Percentiles rank a stretch among this genome's conserved stretches.
These are phyloP conservation scores for Hanseniaspora valbyensis DNA, from an alignment of 805 yeast genomes.

Conservation along the genomic window DNA sequence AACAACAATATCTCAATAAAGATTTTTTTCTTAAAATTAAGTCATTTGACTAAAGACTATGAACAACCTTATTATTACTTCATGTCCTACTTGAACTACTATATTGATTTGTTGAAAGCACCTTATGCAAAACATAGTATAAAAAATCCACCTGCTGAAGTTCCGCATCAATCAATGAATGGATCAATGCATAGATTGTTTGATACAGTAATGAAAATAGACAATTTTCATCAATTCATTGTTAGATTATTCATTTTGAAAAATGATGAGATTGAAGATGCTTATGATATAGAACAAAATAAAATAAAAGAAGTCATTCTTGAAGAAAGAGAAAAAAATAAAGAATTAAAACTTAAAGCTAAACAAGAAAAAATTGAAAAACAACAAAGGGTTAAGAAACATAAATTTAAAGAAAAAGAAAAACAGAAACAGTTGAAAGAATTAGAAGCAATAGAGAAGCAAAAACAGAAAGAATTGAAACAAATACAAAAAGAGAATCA, in stretches of 20 bases:
- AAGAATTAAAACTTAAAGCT: constrained; percentile 18
- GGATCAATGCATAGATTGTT: constrained; percentile 14
- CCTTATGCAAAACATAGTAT: neutral
- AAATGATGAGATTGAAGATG: constrained; percentile 43
- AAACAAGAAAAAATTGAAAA: constrained; percentile 22
- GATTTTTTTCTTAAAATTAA: constrained; percentile 8
- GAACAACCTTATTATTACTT: constrained; percentile 2
- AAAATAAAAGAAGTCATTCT: neutral
- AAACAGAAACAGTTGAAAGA: constrained; percentile 22
- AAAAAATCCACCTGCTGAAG: constrained; percentile 7
- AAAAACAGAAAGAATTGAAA: constrained; percentile 14
- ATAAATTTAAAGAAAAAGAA: constrained; percentile 21
- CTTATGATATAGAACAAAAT: constrained; percentile 29
- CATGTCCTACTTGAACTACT: constrained; percentile 3
- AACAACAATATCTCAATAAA: constrained; percentile 9
- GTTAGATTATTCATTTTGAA: constrained; percentile 71
- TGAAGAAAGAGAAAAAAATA: neutral
- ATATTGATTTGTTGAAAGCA: neutral
- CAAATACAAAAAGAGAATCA: constrained; percentile 5
- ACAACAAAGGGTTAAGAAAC: constrained; percentile 19
- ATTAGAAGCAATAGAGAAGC: constrained; percentile 17
- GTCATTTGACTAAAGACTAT: neutral
- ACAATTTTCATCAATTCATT: constrained; percentile 61
- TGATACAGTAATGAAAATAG: constrained; percentile 4
- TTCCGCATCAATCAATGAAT: constrained; percentile 12